A percentile compares a stretch with the other conserved stretches of the same genome.
phyloP scores from a whole-genome alignment of 306 rosid species.

The Betula pendula region DNA sequence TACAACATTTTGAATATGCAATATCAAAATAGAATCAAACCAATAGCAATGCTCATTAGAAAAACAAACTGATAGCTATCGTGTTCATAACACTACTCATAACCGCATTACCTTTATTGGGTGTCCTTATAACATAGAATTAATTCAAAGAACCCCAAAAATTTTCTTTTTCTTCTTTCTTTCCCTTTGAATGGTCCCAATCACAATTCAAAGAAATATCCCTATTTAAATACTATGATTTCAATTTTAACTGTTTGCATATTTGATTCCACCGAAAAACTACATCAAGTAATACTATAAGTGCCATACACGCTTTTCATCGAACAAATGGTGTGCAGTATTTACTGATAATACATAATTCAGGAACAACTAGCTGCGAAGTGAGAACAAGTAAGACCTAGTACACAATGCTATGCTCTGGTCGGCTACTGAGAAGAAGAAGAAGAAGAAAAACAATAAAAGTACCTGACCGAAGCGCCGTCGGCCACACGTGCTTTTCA shows the following conservation, averaged over 20 bases:
- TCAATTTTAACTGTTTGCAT: not conserved
- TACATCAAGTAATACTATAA: not conserved
- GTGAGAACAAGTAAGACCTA: not conserved
- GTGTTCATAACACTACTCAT: not conserved
- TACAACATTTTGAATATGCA: conserved; percentile 26
- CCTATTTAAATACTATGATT: not conserved
- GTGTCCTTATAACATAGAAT: not conserved
- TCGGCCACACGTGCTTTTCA: no score
- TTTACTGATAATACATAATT: no score
- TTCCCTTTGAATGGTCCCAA: not conserved
- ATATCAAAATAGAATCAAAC: not conserved
- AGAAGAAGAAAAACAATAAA: not conserved
- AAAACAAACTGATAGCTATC: not conserved
- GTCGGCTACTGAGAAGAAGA: not conserved
- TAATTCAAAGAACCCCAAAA: not conserved
- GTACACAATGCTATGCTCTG: not conserved
- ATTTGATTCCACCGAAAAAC: not conserved
- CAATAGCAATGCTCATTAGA: not conserved
- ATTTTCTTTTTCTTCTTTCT: not conserved
- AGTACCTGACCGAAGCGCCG: no score
- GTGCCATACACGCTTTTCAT: not conserved
- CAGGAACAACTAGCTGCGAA: not conserved
- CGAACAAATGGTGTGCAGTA: not conserved
- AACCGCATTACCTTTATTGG: not conserved
- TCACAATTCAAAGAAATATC: not conserved